These are phyloP conservation scores for Pyricularia grisea DNA, from an alignment of 2,329 filamentous ascomycete genomes.

Conservation along the genomic window DNA sequence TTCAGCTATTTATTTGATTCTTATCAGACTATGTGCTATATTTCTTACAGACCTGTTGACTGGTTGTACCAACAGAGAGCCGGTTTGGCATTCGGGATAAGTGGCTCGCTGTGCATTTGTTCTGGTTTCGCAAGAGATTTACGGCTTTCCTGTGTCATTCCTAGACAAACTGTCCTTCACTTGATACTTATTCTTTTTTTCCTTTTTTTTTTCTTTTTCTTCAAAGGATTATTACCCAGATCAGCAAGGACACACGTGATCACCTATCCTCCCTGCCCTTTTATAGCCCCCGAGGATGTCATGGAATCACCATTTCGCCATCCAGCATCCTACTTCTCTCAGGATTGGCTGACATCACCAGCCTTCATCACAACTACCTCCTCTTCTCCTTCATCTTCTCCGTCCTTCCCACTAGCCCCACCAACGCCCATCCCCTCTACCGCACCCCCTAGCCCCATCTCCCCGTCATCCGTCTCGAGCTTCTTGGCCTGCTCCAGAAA, in stretches of 20 bases:
- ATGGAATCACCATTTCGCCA: background rate
- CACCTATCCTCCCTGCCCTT: background rate
- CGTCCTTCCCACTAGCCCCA: constrained; percentile 15
- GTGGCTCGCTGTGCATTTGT: too few species aligned
- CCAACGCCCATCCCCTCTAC: constrained; percentile 28
- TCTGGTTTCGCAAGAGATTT: too few species aligned
- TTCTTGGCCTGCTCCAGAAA: constrained; percentile 40
- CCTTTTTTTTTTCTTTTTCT: background rate
- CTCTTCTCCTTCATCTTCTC: constrained; percentile 16
- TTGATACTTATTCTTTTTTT: too few species aligned
- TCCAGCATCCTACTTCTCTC: background rate
- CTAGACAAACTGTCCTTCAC: too few species aligned
- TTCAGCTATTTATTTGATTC: background rate
- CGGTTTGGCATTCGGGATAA: too few species aligned
- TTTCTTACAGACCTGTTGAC: too few species aligned
- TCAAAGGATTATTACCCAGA: background rate
- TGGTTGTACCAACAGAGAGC: too few species aligned
- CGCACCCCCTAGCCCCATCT: constrained; percentile 29
- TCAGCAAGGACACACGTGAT: background rate
- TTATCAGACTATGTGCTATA: too few species aligned
- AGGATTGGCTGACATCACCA: background rate
- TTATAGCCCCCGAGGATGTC: background rate
- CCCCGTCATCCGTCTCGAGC: constrained; percentile 37
- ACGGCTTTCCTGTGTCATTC: too few species aligned
- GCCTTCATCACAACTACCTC: background rate